Percentiles rank a stretch among this genome's conserved stretches.
phyloP scores from a whole-genome alignment of 495 filamentous ascomycete species.

The Schizothecium vesticola region DNA sequence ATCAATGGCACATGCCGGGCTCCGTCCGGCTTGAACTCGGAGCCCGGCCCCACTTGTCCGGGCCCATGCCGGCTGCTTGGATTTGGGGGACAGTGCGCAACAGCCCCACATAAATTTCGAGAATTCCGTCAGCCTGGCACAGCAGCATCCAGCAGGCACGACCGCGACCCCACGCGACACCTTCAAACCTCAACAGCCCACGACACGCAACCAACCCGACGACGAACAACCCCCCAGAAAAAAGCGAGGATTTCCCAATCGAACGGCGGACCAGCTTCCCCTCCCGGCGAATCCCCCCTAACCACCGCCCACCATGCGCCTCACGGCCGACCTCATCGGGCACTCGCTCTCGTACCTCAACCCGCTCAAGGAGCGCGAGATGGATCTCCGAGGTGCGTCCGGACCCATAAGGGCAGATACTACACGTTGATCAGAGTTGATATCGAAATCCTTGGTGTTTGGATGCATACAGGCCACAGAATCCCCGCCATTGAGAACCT shows the following conservation, averaged over 20 bases:
- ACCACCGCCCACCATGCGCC: slow-evolving; percentile 59
- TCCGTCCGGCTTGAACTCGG: background rate
- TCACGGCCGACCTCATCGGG: slow-evolving; percentile 89
- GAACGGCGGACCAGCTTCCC: background rate
- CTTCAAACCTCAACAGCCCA: background rate
- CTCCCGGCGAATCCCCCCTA: background rate
- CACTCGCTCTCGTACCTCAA: slow-evolving; percentile 94
- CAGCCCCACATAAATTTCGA: background rate
- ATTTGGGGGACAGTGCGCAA: background rate
- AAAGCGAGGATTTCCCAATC: background rate
- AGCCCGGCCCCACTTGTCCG: background rate
- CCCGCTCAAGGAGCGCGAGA: slow-evolving; percentile 93
- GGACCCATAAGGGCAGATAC: slow-evolving; percentile 91
- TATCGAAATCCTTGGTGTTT: slow-evolving; percentile 53
- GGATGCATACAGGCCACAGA: slow-evolving; percentile 74
- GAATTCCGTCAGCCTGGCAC: background rate
- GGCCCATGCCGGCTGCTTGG: background rate
- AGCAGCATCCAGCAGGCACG: background rate
- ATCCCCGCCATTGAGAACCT: slow-evolving; percentile 97
- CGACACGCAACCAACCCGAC: background rate
- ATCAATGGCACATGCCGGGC: background rate
- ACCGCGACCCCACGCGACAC: background rate
- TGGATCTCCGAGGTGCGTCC: slow-evolving; percentile 98
- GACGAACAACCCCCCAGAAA: background rate
- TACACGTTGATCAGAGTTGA: slow-evolving; percentile 89